These are phyloP conservation scores for Rhodotorula graminis DNA, from an alignment of 768 basidiomycete genomes.

Conservation along the genomic window DNA sequence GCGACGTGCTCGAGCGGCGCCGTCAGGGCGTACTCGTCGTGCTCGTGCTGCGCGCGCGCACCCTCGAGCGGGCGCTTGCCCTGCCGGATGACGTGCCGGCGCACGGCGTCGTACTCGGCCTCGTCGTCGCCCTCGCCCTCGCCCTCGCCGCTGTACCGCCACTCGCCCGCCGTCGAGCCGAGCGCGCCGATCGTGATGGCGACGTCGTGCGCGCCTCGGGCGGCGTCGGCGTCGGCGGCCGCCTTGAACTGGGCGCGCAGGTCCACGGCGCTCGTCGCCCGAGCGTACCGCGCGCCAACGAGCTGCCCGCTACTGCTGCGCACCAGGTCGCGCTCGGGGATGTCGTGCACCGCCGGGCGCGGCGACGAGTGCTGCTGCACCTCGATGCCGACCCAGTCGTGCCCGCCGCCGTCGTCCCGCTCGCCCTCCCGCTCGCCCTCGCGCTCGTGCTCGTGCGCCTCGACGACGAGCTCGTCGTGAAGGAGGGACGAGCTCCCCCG, in stretches of 20 bases:
- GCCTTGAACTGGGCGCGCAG: conserved; percentile 34
- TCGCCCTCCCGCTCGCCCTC: neutral
- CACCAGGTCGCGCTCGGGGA: conserved; percentile 25
- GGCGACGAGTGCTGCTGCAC: neutral
- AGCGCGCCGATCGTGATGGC: conserved; percentile 9
- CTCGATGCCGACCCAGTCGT: conserved; percentile 27
- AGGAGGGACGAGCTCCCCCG: neutral
- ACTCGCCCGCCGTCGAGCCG: neutral
- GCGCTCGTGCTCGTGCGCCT: neutral
- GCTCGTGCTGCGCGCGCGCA: neutral
- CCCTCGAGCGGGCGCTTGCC: conserved; percentile 31
- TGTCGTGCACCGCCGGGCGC: conserved; percentile 5
- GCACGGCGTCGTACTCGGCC: neutral
- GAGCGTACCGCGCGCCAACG: conserved; percentile 5
- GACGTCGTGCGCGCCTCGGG: neutral
- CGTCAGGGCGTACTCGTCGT: neutral
- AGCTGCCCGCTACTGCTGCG: conserved; percentile 24
- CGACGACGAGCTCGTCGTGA: neutral
- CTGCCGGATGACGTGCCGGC: conserved; percentile 3
- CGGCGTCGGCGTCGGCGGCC: neutral
- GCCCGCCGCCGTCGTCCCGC: no score
- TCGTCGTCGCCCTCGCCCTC: neutral
- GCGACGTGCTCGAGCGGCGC: neutral
- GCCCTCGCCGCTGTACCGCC: neutral
- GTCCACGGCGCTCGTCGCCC: conserved; percentile 32